Evolutionary conservation across 805 yeast genomes (phyloP).

Genomic region (Nakazawaea molendinolei): DNA sequence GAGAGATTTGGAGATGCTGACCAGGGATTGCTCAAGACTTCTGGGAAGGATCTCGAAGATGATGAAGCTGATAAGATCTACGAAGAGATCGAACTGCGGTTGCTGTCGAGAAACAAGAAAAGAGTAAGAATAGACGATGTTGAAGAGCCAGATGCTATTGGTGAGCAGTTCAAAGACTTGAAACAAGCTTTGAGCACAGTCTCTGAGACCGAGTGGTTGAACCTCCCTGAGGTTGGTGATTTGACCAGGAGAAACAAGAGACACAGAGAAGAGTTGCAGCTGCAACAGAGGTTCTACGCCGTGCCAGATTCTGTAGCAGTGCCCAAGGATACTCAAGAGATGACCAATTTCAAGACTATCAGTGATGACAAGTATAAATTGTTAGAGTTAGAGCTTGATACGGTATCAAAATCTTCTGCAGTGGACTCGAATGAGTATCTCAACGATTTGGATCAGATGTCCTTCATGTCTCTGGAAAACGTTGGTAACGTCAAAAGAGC

Average conservation of each 20-base stretch:
- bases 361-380: conserved; percentile 61
- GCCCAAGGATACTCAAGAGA: conserved; percentile 25
- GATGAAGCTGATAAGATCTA: conserved; percentile 75
- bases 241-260: conserved; percentile 77
- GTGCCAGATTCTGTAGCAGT: conserved; percentile 68
- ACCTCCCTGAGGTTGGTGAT: conserved; percentile 84
- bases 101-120: conserved; percentile 23
- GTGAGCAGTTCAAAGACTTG: conserved; percentile 59
- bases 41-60: conserved; percentile 43
- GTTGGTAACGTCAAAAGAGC: conserved; percentile 55
- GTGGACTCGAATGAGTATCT: conserved; percentile 35
- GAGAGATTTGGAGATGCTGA: conserved; percentile 22
- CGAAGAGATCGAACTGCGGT: conserved; percentile 54
- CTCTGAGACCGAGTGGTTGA: conserved; percentile 70
- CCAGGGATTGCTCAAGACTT: conserved; percentile 5
- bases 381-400: conserved; percentile 47
- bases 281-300: conserved; percentile 67
- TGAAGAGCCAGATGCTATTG: conserved; percentile 22
- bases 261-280: conserved; percentile 51
- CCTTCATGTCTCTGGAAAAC: conserved; percentile 14
- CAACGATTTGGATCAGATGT: conserved; percentile 28
- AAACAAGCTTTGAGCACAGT: conserved; percentile 56
- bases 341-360: conserved; percentile 43
- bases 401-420: conserved; percentile 18
- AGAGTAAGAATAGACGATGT: conserved; percentile 9